Percentiles rank a stretch among this genome's conserved stretches.
Evolutionary conservation across 305 asterid species (phyloP).

Genomic region (Vinca major): DNA sequence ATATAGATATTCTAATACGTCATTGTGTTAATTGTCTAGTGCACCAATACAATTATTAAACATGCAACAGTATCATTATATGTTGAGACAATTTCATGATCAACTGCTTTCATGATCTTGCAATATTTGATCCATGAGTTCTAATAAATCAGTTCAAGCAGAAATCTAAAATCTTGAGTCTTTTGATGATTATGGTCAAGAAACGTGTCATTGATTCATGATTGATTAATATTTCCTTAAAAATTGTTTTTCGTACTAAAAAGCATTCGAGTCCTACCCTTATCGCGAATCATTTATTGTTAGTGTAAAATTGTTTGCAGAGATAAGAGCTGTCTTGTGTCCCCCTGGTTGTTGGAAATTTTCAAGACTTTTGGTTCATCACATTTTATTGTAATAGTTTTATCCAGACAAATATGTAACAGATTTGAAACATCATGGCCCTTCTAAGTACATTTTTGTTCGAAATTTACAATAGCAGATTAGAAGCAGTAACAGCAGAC

Average conservation of each 20-base stretch:
- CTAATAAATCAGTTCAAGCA: background rate
- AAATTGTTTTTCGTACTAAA: background rate
- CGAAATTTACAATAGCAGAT: background rate
- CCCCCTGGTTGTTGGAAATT: background rate
- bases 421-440: background rate
- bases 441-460: background rate
- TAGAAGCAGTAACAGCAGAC: constrained; percentile 50
- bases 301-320: background rate
- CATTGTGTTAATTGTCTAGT: no score
- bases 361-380: constrained; percentile 1
- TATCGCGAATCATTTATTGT: background rate
- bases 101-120: background rate
- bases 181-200: background rate
- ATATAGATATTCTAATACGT: no score
- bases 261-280: background rate
- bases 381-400: constrained; percentile 7
- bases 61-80: background rate
- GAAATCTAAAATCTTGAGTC: background rate
- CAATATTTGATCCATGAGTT: background rate
- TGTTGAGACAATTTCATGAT: background rate
- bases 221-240: background rate
- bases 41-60: no score
- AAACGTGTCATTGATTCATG: background rate
- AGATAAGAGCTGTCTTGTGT: background rate
- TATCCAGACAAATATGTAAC: background rate